A percentile compares a stretch with the other conserved stretches of the same genome.
These are phyloP conservation scores for Fusarium pseudonygamai DNA, from an alignment of 2,329 filamentous ascomycete species.

Conservation along the genomic window DNA sequence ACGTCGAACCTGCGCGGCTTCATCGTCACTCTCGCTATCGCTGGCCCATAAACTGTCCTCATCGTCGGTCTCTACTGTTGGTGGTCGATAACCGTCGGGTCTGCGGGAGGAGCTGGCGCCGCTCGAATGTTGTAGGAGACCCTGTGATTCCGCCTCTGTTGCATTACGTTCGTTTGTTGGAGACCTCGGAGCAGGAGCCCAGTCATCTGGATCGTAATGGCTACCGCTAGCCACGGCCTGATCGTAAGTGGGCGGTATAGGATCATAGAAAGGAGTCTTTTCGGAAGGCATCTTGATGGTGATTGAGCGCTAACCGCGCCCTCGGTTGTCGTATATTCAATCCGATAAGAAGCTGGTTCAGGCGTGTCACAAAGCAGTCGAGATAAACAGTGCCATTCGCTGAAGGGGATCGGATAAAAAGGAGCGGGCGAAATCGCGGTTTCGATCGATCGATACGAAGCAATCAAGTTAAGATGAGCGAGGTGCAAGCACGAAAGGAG, in stretches of 20 bases:
- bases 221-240: constrained; percentile 52
- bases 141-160: constrained; percentile 79
- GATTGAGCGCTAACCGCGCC: constrained; percentile 32
- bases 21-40: constrained; percentile 57
- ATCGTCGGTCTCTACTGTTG: constrained; percentile 82
- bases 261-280: constrained; percentile 55
- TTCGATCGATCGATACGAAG: constrained; percentile 18
- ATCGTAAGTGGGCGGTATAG: constrained; percentile 56
- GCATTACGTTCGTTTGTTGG: constrained; percentile 66
- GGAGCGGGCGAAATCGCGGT: constrained; percentile 28
- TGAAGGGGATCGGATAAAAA: constrained; percentile 23
- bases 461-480: constrained; percentile 27
- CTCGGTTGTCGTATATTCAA: constrained; percentile 23
- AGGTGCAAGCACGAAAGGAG: constrained; percentile 34
- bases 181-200: constrained; percentile 45
- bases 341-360: not conserved
- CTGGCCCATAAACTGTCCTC: constrained; percentile 67
- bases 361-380: constrained; percentile 10
- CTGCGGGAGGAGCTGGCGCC: constrained; percentile 54
- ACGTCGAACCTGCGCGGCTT: constrained; percentile 75
- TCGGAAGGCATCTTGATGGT: constrained; percentile 49
- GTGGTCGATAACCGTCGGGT: constrained; percentile 74
- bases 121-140: constrained; percentile 70
- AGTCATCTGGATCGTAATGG: constrained; percentile 45
- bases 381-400: constrained; percentile 26